These are phyloP conservation scores for Fusarium solani-melongenae DNA, from an alignment of 2,329 filamentous ascomycete species.

Conservation along the genomic window DNA sequence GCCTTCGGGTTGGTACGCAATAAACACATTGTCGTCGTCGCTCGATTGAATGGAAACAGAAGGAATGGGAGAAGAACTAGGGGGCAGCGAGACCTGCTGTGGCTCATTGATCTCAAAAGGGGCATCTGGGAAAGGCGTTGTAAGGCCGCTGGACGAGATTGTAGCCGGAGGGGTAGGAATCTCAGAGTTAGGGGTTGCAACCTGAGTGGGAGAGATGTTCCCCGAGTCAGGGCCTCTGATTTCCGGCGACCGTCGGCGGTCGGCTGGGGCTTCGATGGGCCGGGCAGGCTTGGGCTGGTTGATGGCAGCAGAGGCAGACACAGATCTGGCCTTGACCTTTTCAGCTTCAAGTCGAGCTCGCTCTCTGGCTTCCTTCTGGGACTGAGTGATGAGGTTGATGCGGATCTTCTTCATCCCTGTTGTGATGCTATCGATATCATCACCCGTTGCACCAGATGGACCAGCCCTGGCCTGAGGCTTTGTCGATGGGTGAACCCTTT, in stretches of 20 bases:
- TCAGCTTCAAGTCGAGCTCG: slow-evolving; percentile 43
- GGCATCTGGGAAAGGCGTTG: slow-evolving; percentile 40
- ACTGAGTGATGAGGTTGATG: slow-evolving; percentile 69
- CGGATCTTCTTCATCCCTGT: slow-evolving; percentile 71
- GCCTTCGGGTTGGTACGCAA: slow-evolving; percentile 68
- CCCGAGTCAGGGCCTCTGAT: not conserved
- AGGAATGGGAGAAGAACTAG: slow-evolving; percentile 47
- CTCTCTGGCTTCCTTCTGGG: slow-evolving; percentile 66
- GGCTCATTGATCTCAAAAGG: slow-evolving; percentile 37
- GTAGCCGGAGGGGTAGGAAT: slow-evolving; percentile 37
- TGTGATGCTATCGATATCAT: slow-evolving; percentile 66
- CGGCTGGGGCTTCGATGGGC: not conserved
- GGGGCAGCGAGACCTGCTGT: slow-evolving; percentile 35
- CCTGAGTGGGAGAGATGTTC: slow-evolving; percentile 29
- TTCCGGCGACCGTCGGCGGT: slow-evolving; percentile 3
- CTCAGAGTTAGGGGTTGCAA: slow-evolving; percentile 5
- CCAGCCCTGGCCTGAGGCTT: slow-evolving; percentile 23
- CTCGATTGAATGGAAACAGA: slow-evolving; percentile 43
- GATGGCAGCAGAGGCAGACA: slow-evolving; percentile 8
- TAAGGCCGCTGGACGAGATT: slow-evolving; percentile 38
- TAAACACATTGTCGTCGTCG: slow-evolving; percentile 56
- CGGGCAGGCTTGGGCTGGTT: not conserved
- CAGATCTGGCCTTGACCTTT: slow-evolving; percentile 19
- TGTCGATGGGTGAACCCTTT: slow-evolving; percentile 25
- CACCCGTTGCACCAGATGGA: slow-evolving; percentile 28